phyloP scores from a whole-genome alignment of 345 rosid genomes.

The Toxicodendron radicans region DNA sequence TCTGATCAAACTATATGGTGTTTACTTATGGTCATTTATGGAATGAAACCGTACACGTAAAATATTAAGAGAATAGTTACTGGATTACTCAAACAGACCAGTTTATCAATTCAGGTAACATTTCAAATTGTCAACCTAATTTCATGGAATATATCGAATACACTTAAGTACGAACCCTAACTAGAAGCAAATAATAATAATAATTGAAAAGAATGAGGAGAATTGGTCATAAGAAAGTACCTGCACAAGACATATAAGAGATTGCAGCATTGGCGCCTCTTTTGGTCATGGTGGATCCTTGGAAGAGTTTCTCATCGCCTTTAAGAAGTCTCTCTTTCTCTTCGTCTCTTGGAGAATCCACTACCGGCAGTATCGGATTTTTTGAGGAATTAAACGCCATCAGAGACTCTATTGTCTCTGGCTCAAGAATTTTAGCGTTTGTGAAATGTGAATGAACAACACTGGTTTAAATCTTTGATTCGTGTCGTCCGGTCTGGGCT shows the following conservation, averaged over 20 bases:
- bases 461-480: too few species aligned
- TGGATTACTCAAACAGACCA: not conserved
- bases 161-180: not conserved
- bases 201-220: not conserved
- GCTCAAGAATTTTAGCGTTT: not conserved
- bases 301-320: conserved; percentile 69
- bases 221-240: conserved; percentile 27
- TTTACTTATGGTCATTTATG: not conserved
- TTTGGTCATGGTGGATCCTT: conserved; percentile 94
- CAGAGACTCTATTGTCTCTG: conserved; percentile 23
- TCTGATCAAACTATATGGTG: too few species aligned
- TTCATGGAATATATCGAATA: not conserved
- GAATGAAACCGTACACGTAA: not conserved
- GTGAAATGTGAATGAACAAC: not conserved
- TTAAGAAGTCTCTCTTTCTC: conserved; percentile 54
- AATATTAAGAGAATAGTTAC: not conserved
- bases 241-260: conserved; percentile 94
- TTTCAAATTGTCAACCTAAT: not conserved
- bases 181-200: not conserved
- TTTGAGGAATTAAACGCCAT: conserved; percentile 50
- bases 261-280: conserved; percentile 87
- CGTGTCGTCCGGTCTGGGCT: not conserved
- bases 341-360: conserved; percentile 51
- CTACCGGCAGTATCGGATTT: conserved; percentile 64
- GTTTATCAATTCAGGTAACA: not conserved